Evolutionary conservation across 2,329 filamentous ascomycete genomes (phyloP).

Genomic region (Grosmannia clavigera): DNA sequence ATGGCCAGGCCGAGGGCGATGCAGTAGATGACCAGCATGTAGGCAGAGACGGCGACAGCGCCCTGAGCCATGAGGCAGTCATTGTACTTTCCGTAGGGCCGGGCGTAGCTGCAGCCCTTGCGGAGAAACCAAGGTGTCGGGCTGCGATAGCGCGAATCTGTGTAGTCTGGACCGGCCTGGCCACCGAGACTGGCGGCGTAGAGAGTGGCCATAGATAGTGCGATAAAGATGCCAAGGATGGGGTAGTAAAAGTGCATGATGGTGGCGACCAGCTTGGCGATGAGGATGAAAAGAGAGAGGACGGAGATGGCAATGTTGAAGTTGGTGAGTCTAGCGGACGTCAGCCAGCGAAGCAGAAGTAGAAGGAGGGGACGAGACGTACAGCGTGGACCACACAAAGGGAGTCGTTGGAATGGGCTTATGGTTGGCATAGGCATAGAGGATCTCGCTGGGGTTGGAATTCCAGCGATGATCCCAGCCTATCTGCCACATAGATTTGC

Average conservation of each 20-base stretch:
- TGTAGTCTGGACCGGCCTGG: constrained; percentile 61
- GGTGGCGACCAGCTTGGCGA: constrained; percentile 56
- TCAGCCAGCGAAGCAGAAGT: background rate
- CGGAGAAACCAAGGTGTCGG: constrained; percentile 63
- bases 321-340: constrained; percentile 47
- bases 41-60: constrained; percentile 48
- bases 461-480: constrained; percentile 62
- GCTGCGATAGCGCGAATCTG: constrained; percentile 50
- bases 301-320: constrained; percentile 69
- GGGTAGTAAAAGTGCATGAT: constrained; percentile 63
- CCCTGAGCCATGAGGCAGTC: constrained; percentile 59
- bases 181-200: constrained; percentile 56
- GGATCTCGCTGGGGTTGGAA: constrained; percentile 54
- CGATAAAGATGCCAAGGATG: constrained; percentile 46
- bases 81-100: constrained; percentile 35
- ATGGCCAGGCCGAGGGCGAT: constrained; percentile 45
- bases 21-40: constrained; percentile 52
- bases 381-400: constrained; percentile 63
- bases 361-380: constrained; percentile 26
- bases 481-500: constrained; percentile 60
- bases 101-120: constrained; percentile 53
- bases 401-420: constrained; percentile 47
- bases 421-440: constrained; percentile 66
- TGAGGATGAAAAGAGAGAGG: constrained; percentile 61
- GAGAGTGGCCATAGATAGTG: constrained; percentile 44